Evolutionary conservation across 805 yeast genomes (phyloP), one percentile per base, ranked within the genome.

Genomic region (Candida incommunis): DNA sequence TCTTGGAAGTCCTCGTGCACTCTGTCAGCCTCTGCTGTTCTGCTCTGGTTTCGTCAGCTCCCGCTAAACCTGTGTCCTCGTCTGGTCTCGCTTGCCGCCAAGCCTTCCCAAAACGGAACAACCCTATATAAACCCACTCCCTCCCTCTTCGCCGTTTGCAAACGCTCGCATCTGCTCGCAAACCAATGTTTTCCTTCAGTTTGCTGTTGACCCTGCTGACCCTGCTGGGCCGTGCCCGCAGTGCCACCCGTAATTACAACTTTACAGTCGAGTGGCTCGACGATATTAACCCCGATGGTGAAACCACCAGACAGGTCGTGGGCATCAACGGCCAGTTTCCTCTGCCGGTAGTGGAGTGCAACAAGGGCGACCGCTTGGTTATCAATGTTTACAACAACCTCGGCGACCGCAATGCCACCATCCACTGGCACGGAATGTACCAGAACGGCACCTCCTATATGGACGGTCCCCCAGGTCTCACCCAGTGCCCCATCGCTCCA

Each of bases 401-500:
- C 46, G 68, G 60, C 22, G 75, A 76, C 57, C 69, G 74, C 43
- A 79, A 78, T 65, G 83, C 95, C 35, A 66, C 90, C 4, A 63
- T 90, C 56, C 98, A 92, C 66, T 85, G 86, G 78, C 98, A 90
- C 65, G 98, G 98, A 46, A 59, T 92, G 59, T 92, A 82, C 76
- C 85, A 79, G 67, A 71, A 78, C 52, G 83, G 82, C 23, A 65
- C 88, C 15, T 69, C 61, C 54, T 79, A 72, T 58, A 82, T 82
- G 90, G 98, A 90, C 63, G 98, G 98, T 48, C 94, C 95, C 15
- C 82, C 82, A 55, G 69, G 75, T 75, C 70, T 90, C 41, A 76
- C 84, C 27, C 96, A 90, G 65, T 92, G 97, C 72, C 94, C 95
- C 23, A 80, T 86, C 52, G 78, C 83, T n/a, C 82, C 94, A 3